Conservation (phyloP, 164 flowering plant species). For the Annona squamosa region DNA sequence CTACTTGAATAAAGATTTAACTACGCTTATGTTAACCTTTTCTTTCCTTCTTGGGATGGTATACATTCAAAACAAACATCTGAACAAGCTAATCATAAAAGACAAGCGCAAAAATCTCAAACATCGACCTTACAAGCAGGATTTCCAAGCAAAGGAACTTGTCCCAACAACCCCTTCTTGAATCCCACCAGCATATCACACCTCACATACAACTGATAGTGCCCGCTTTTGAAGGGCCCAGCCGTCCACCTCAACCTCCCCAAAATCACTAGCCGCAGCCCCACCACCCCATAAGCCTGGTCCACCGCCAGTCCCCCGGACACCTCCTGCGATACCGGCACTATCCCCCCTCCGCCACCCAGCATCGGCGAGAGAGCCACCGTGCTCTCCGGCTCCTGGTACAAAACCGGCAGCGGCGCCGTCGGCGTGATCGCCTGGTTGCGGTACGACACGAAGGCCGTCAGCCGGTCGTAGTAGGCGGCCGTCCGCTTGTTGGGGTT, state of each 20-base stretch:
- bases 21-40: not conserved
- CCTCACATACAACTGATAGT: constrained; percentile 42
- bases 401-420: constrained; percentile 47
- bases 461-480: constrained; percentile 49
- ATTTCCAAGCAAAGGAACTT: constrained; percentile 61
- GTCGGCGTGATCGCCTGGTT: constrained; percentile 60
- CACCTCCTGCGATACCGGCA: constrained; percentile 60
- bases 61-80: not conserved
- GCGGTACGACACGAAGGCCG: constrained; percentile 44
- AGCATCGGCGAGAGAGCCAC: constrained; percentile 59
- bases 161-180: constrained; percentile 48
- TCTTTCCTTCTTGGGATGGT: not conserved
- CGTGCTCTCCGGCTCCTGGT: constrained; percentile 39
- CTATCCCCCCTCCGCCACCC: constrained; percentile 27
- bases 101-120: not conserved
- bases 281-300: constrained; percentile 56
- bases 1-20: not conserved
- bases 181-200: constrained; percentile 70
- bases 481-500: constrained; percentile 68
- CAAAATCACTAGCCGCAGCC: constrained; percentile 44
- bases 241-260: constrained; percentile 72
- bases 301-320: constrained; percentile 46
- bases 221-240: constrained; percentile 39
- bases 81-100: not conserved
- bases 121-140: constrained; percentile 57